Percentiles rank a stretch among this genome's conserved stretches.
Evolutionary conservation across 73 alveolate species (phyloP).

Genomic region (Paramecium pentaurelia): DNA sequence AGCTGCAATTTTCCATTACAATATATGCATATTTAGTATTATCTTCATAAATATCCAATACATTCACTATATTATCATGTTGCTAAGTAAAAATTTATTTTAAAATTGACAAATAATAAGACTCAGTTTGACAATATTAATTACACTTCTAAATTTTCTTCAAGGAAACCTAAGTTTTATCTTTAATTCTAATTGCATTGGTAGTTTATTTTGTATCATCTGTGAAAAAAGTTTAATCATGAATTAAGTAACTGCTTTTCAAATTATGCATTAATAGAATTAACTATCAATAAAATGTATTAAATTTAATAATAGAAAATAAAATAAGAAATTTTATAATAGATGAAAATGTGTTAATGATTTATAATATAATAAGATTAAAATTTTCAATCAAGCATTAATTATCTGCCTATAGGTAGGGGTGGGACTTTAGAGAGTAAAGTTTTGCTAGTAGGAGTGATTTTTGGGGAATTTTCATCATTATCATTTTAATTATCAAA

Average conservation of each 20-base stretch:
- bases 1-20: not conserved
- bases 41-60: not conserved
- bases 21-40: not conserved
- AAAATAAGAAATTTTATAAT: no score
- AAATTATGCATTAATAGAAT: not conserved
- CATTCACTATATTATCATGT: not conserved
- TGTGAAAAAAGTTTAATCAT: not conserved
- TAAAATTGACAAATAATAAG: not conserved
- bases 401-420: not conserved
- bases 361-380: not conserved
- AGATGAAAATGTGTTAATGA: no score
- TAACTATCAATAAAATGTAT: no score
- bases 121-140: not conserved
- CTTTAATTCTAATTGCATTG: not conserved
- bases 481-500: not conserved
- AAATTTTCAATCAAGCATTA: not conserved
- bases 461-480: not conserved
- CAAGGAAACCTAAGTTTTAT: not conserved
- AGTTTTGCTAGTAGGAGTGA: constrained; percentile 6
- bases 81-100: not conserved
- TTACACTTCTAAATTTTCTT: not conserved
- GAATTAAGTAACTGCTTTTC: not conserved
- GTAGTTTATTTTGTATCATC: not conserved
- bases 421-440: not conserved
- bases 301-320: no score